Evolutionary conservation across 1,284 basidiomycete species (phyloP).

Genomic region (Papiliotrema laurentii): DNA sequence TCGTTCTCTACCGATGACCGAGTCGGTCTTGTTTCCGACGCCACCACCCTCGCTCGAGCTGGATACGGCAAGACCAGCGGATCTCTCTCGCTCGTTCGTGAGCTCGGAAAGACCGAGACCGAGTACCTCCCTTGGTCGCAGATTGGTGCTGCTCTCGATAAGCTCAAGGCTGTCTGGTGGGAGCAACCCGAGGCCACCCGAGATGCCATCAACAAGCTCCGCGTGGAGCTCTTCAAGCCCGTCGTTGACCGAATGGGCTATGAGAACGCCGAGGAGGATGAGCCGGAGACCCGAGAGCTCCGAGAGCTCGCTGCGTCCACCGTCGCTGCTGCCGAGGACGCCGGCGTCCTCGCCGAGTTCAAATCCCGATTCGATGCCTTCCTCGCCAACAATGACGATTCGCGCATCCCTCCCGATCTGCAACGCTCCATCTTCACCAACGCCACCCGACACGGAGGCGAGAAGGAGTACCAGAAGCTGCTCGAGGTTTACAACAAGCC

Average conservation of each 20-base stretch:
- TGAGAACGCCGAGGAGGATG: conserved; percentile 66
- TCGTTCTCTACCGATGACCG: conserved; percentile 81
- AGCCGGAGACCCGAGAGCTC: conserved; percentile 67
- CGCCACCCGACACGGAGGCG: conserved; percentile 69
- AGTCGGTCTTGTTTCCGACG: conserved; percentile 77
- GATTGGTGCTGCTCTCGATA: conserved; percentile 51
- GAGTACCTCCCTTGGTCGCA: conserved; percentile 55
- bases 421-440: conserved; percentile 48
- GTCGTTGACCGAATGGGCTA: conserved; percentile 76
- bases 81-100: conserved; percentile 66
- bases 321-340: conserved; percentile 62
- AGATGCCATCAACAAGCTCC: conserved; percentile 61
- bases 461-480: conserved; percentile 70
- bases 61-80: conserved; percentile 72
- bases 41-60: conserved; percentile 73
- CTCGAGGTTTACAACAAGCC: conserved; percentile 67
- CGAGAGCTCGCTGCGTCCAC: conserved; percentile 70
- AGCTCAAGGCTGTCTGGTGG: conserved; percentile 75
- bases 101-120: conserved; percentile 61
- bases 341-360: conserved; percentile 67
- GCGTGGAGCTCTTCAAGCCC: conserved; percentile 71
- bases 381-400: conserved; percentile 69
- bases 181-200: conserved; percentile 64
- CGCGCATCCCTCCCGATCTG: conserved; percentile 72
- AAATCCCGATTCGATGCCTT: conserved; percentile 68